A percentile compares a stretch with the other conserved stretches of the same genome.
Evolutionary conservation across 176 grass and related monocot genomes (phyloP).

Genomic region (Cocos nucifera): DNA sequence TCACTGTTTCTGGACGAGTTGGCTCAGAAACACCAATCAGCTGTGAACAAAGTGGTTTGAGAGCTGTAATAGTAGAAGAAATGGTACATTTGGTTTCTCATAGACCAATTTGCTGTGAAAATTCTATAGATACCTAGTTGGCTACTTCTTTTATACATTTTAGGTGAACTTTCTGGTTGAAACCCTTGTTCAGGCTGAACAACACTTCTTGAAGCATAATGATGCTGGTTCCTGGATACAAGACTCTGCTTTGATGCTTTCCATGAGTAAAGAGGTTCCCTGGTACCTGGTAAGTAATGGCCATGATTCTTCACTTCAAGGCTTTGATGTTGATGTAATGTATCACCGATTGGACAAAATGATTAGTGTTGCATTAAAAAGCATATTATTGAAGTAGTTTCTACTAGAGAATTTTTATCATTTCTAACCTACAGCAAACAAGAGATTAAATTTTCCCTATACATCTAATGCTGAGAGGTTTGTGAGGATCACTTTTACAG

Average conservation of each 20-base stretch:
- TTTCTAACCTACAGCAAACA: too few relatives aligned
- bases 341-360: not conserved
- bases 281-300: slow-evolving; percentile 84
- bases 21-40: slow-evolving; percentile 75
- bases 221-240: slow-evolving; percentile 98
- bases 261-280: slow-evolving; percentile 76
- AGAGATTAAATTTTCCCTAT: too few relatives aligned
- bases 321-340: slow-evolving; percentile 15
- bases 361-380: too few relatives aligned
- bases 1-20: slow-evolving; percentile 75
- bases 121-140: too few relatives aligned
- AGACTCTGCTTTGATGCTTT: slow-evolving; percentile 80
- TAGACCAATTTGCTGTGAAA: not conserved
- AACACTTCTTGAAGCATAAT: slow-evolving; percentile 94
- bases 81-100: slow-evolving; percentile 36
- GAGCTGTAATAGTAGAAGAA: slow-evolving; percentile 88
- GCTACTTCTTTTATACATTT: too few relatives aligned
- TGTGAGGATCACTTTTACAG: too few relatives aligned
- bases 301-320: not conserved
- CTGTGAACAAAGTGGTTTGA: slow-evolving; percentile 86
- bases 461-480: too few relatives aligned
- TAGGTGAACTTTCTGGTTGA: too few relatives aligned
- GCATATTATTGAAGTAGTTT: too few relatives aligned
- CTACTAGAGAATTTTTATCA: too few relatives aligned
- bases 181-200: slow-evolving; percentile 48